Evolutionary conservation across 108 stramenopile genomes (phyloP), one percentile per base, ranked within the genome.

Genomic region (Parmales sp.): DNA sequence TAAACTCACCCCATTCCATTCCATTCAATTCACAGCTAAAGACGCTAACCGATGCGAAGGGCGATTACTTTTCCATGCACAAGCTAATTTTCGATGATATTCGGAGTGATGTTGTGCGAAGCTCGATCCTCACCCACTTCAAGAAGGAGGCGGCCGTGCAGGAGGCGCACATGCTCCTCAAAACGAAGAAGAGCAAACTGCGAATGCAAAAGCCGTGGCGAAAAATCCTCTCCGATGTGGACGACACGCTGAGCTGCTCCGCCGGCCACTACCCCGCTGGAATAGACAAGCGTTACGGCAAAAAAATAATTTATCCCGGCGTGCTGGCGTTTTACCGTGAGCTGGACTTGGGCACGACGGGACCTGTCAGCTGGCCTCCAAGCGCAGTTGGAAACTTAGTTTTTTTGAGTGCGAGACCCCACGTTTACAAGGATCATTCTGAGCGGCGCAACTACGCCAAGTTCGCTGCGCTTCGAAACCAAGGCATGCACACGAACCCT

Each of bases 171-270:
- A 75, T 87, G 66, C 77, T 84, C 54, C 81, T 86, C 81, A 78
- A 29, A 7, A 37, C 48, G 63, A 73, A 72, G 67, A 74, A 80
- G 69, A 49, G 77, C 45, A 48, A 72, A 26, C 6, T 43, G 13
- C 9, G 70, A 7, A n/a, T 70, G 70, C 36, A 75, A 25, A 46
- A 76, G 63, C 82, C 91, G 23, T 98, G 96, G 96, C 77, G 95
- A 28, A 99, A 99, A 72, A 89, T 99, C 19, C 70, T 99, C 28
- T 92, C 90, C 6, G 98, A 99, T 71, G 94, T 99, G 0, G 98
- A 99, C 72, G 98, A 99, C 79, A 99, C 98, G 7, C 70, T 99
- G 36, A 80, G 82, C 4, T 93, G 79, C 25, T 91, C 89, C n/a
- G 95, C 92, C 5, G 97, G 97, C 44, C 82, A 79, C 13, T 97